Conservation (phyloP, 345 rosid species). For the Citrus maxima region DNA sequence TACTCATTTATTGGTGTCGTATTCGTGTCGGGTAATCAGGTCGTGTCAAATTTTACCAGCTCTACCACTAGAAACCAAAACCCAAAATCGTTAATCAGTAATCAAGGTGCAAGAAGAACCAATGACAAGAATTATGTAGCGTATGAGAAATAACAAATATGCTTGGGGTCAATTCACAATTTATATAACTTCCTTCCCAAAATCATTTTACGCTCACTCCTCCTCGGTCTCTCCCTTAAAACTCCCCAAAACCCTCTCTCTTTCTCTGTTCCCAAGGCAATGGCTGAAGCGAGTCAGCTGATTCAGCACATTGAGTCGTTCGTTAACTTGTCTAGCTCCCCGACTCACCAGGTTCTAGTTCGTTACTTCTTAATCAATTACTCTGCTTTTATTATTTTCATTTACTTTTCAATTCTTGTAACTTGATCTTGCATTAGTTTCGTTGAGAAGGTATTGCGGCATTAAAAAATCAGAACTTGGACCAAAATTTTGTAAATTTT, state of each 20-base stretch:
- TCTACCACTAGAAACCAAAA: neutral
- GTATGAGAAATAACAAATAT: neutral
- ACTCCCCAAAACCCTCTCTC: neutral
- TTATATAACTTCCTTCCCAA: neutral
- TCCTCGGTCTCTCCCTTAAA: neutral
- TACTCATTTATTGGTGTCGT: too few species aligned
- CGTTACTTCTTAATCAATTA: neutral
- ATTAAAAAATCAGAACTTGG: neutral
- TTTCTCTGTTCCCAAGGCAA: conserved; percentile 6
- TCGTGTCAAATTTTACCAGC: too few species aligned
- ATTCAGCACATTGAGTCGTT: conserved; percentile 59
- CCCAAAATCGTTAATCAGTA: neutral
- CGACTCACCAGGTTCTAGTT: conserved; percentile 50
- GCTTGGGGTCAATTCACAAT: neutral
- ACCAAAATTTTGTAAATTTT: neutral
- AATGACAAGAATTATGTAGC: neutral
- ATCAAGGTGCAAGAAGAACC: neutral
- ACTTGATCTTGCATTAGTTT: neutral
- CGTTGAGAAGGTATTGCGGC: neutral
- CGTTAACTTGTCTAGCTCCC: conserved; percentile 55
- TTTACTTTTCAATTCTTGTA: neutral
- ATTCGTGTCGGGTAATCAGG: too few species aligned
- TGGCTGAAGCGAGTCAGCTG: conserved; percentile 50
- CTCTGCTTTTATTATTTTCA: neutral
- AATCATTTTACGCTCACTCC: neutral